These are phyloP conservation scores for Elsinoe batatas DNA, from an alignment of 2,329 filamentous ascomycete species.

Conservation along the genomic window DNA sequence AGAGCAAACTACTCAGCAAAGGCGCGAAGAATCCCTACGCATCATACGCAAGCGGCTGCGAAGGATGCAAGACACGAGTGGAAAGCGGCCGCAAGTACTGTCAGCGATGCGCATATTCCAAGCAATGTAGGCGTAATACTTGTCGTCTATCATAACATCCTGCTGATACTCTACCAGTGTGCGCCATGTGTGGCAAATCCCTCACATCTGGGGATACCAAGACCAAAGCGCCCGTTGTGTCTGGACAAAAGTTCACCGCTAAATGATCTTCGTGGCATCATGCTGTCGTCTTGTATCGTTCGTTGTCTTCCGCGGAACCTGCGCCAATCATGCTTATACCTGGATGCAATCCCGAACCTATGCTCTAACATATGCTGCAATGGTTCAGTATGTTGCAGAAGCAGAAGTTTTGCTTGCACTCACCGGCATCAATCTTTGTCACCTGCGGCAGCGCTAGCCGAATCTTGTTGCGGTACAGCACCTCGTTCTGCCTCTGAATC, in stretches of 20 bases:
- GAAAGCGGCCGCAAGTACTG: constrained; percentile 52
- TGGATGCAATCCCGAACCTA: neutral
- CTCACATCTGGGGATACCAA: constrained; percentile 34
- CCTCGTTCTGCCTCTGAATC: constrained; percentile 67
- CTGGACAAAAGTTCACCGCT: constrained; percentile 53
- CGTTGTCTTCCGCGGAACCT: neutral
- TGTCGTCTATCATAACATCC: neutral
- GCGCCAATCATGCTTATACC: neutral
- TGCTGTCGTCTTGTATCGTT: neutral
- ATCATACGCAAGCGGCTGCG: constrained; percentile 52
- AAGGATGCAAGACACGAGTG: constrained; percentile 54
- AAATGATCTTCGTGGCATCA: constrained; percentile 34
- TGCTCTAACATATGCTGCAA: constrained; percentile 8
- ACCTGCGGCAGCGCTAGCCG: constrained; percentile 77
- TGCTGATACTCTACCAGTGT: constrained; percentile 34
- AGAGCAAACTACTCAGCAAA: constrained; percentile 57
- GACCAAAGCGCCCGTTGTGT: constrained; percentile 44
- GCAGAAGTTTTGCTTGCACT: constrained; percentile 37
- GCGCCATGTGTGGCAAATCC: constrained; percentile 53
- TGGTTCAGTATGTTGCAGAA: neutral
- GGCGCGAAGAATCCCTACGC: constrained; percentile 58
- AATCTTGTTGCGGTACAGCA: constrained; percentile 89
- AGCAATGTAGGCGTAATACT: constrained; percentile 40
- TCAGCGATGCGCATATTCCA: constrained; percentile 53
- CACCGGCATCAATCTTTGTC: constrained; percentile 93